Evolutionary conservation across 2,329 filamentous ascomycete genomes (phyloP).

Genomic region (Aaosphaeria arxii): DNA sequence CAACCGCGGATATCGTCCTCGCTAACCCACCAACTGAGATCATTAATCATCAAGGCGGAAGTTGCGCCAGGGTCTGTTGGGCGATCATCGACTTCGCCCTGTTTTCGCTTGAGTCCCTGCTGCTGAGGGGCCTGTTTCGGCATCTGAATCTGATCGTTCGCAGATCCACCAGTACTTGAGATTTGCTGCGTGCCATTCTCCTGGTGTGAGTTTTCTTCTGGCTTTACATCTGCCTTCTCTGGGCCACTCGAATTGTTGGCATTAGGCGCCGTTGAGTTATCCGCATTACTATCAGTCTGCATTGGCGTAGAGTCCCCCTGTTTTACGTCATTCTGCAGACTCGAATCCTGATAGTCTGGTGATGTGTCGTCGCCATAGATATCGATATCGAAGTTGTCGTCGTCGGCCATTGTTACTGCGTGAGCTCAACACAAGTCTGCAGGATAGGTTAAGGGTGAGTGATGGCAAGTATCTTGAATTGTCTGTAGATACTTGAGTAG

Average conservation of each 20-base stretch:
- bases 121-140: constrained; percentile 46
- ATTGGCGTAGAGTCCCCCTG: constrained; percentile 18
- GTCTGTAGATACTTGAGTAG: constrained; percentile 37
- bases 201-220: constrained; percentile 17
- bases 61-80: constrained; percentile 59
- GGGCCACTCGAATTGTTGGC: constrained; percentile 7
- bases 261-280: constrained; percentile 12
- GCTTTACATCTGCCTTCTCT: constrained; percentile 16
- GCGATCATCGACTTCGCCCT: constrained; percentile 51
- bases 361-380: constrained; percentile 61
- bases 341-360: constrained; percentile 27
- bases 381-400: constrained; percentile 70
- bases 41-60: constrained; percentile 77
- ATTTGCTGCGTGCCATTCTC: constrained; percentile 41
- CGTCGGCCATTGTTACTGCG: constrained; percentile 50
- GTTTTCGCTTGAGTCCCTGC: constrained; percentile 63
- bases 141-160: constrained; percentile 32
- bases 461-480: constrained; percentile 31
- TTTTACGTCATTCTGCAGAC: constrained; percentile 17
- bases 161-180: constrained; percentile 41
- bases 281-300: constrained; percentile 31
- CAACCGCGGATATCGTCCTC: constrained; percentile 93
- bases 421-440: constrained; percentile 6
- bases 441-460: neutral
- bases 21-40: constrained; percentile 88